Evolutionary conservation across 2,329 filamentous ascomycete species (phyloP), one percentile per base, ranked within the genome.

Genomic region (Epichloe aotearoae): DNA sequence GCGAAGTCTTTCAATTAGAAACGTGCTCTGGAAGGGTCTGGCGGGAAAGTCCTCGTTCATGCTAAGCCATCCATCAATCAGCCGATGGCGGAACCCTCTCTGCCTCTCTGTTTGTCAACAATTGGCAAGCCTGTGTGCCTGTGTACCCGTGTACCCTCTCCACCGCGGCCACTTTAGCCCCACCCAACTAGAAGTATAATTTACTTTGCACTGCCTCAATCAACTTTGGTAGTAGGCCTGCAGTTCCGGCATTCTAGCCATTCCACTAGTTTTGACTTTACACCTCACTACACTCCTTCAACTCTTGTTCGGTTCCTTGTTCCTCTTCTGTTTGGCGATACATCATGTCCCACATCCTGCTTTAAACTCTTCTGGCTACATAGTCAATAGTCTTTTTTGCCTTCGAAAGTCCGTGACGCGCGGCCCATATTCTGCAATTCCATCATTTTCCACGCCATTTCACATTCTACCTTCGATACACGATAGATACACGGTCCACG

Each of bases 171-270:
- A 19, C 36, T 5, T 4, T 2, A 7, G 41, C 33, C 34, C 47
- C 47, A 45, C 47, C 34, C 11, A 38, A 34, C 33, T 11, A 17
- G 40, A 30, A 30, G 33, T 33, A 10, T 20, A 19, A 42, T 38
- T 51, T 26, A 41, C 26, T 51, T 52, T 52, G 50, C 50, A 52
- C 50, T 52, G 50, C 50, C 50, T 42, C 46, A 39, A 37, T 42
- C 7, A 43, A 36, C 17, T 34, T 14, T 37, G 5, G n/a, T 46
- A 33, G 42, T 19, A 23, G 20, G 20, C 20, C 37, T 44, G 47
- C 40, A 20, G 36, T 26, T 45, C 49, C 23, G 19, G 39, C 49
- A 41, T 33, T 43, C 34, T 50, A 23, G 46, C 44, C 17, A 45
- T 17, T 46, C 14, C 30, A 37, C 44, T 3, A 7, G 1, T 26